Conservation (phyloP, 2,329 filamentous ascomycete species). For the Monosporascus ibericus region DNA sequence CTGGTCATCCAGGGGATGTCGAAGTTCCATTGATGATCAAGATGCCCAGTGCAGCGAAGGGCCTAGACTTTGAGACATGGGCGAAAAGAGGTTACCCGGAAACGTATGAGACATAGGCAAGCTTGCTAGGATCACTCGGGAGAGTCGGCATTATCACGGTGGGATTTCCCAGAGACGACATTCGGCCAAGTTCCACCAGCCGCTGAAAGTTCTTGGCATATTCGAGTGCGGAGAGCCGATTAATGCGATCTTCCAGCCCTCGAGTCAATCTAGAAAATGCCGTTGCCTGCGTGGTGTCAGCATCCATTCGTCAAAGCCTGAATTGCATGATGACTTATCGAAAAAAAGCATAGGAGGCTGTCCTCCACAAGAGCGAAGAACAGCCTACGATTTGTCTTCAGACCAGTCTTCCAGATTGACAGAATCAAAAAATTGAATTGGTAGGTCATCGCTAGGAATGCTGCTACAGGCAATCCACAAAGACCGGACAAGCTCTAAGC, state of each 20-base stretch:
- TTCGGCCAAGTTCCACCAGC: no score
- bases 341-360: slow-evolving; percentile 18
- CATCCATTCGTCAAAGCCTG: background rate
- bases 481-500: slow-evolving; percentile 77
- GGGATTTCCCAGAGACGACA: no score
- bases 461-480: slow-evolving; percentile 20
- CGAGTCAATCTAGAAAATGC: no score
- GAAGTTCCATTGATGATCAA: slow-evolving; percentile 19
- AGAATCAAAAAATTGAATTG: slow-evolving; percentile 19
- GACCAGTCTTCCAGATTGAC: slow-evolving; percentile 7
- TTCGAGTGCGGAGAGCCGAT: no score
- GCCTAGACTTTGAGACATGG: slow-evolving; percentile 16
- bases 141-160: no score
- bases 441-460: slow-evolving; percentile 5
- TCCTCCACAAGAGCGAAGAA: slow-evolving; percentile 10
- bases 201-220: no score
- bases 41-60: slow-evolving; percentile 17
- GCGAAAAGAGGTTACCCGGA: slow-evolving; percentile 11
- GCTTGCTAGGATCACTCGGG: no score
- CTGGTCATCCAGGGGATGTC: slow-evolving; percentile 10
- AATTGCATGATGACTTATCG: slow-evolving; percentile 21
- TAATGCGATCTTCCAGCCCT: no score
- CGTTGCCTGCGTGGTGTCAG: slow-evolving; percentile 8
- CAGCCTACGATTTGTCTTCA: slow-evolving; percentile 16
- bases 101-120: slow-evolving; percentile 2